Percentiles rank a stretch among this genome's conserved stretches.
These are phyloP conservation scores for Crucihimalaya himalaica DNA, from an alignment of 345 rosid species.

Conservation along the genomic window DNA sequence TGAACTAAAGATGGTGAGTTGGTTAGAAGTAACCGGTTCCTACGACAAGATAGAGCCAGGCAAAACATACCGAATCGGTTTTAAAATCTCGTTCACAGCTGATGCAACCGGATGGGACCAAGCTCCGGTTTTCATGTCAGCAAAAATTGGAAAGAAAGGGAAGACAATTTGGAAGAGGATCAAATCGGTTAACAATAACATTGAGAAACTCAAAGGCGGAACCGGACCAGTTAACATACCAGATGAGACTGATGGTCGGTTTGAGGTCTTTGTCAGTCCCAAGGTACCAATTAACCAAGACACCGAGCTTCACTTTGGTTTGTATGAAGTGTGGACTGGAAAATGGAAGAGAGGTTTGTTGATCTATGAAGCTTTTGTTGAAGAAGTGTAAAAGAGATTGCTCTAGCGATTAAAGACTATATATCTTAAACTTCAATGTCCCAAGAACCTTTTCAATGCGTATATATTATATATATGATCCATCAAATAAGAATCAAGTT, in stretches of 20 bases:
- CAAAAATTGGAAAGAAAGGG: constrained; percentile 60
- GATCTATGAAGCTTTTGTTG: constrained; percentile 50
- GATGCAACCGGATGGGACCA: constrained; percentile 59
- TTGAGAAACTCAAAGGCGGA: constrained; percentile 16
- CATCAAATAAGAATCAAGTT: constrained; percentile 32
- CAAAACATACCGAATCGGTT: constrained; percentile 43
- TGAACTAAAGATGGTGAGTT: constrained; percentile 55
- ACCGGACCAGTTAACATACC: constrained; percentile 26
- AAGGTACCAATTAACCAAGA: neutral
- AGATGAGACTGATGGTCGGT: constrained; percentile 20
- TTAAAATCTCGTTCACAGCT: constrained; percentile 41
- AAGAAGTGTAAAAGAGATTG: constrained; percentile 15
- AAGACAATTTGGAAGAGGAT: constrained; percentile 46
- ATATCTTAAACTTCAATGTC: neutral
- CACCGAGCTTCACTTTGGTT: constrained; percentile 51
- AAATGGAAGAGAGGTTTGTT: constrained; percentile 72
- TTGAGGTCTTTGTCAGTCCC: constrained; percentile 23
- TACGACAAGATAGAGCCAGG: constrained; percentile 2
- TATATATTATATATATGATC: constrained; percentile 9
- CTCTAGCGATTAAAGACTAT: neutral
- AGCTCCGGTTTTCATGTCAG: constrained; percentile 58
- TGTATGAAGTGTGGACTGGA: constrained; percentile 82
- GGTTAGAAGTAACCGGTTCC: constrained; percentile 64
- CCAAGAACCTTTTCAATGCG: neutral
- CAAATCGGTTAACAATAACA: constrained; percentile 30